Evolutionary conservation across 2,329 filamentous ascomycete species (phyloP).

Genomic region (Laburnicola sp.): DNA sequence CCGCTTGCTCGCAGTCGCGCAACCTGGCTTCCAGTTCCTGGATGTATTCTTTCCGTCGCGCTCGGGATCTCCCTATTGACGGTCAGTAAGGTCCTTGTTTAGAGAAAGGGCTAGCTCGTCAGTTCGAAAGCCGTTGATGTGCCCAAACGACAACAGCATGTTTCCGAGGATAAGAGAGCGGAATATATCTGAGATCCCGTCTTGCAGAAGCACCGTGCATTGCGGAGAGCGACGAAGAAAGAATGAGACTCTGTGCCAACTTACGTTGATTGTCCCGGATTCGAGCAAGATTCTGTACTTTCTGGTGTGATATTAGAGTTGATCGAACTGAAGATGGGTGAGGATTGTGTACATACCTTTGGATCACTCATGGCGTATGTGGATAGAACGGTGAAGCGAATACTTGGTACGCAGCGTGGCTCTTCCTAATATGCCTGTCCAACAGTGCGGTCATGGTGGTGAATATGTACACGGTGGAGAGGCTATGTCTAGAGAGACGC

Average conservation of each 20-base stretch:
- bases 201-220: not conserved
- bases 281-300: slow-evolving; percentile 55
- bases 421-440: slow-evolving; percentile 11
- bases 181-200: not conserved
- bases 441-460: slow-evolving; percentile 23
- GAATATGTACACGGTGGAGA: slow-evolving; percentile 15
- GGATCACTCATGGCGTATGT: slow-evolving; percentile 31
- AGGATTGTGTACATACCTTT: slow-evolving; percentile 21
- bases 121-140: not conserved
- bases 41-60: slow-evolving; percentile 72
- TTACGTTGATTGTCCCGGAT: slow-evolving; percentile 72
- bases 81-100: not conserved
- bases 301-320: slow-evolving; percentile 21
- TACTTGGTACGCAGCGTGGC: slow-evolving; percentile 9
- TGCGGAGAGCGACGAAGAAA: not conserved
- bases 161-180: not conserved
- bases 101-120: not conserved
- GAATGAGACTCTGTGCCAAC: slow-evolving; percentile 3
- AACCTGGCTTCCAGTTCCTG: slow-evolving; percentile 68
- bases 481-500: slow-evolving; percentile 5
- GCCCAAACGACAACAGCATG: not conserved
- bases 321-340: not conserved
- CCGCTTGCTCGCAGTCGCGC: slow-evolving; percentile 64
- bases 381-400: slow-evolving; percentile 1
- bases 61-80: slow-evolving; percentile 64